Conservation (phyloP, 352 stramenopile species). For the Blastocystis hominis region DNA sequence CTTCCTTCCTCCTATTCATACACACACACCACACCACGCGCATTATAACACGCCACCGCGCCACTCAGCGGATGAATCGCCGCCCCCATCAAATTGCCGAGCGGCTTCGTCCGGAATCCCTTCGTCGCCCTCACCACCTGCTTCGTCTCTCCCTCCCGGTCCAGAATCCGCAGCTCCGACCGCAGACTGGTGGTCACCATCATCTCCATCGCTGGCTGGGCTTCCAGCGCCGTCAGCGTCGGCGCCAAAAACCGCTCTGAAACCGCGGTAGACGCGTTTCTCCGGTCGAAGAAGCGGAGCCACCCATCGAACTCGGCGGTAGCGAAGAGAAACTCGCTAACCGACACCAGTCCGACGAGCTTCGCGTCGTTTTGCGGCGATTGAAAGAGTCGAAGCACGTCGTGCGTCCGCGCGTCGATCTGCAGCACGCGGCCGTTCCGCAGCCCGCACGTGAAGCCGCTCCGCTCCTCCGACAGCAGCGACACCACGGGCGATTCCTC, state of each 20-base stretch:
- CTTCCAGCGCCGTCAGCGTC: not conserved
- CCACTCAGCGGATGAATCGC: not conserved
- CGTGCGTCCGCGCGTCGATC: not conserved
- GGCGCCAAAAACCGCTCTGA: not conserved
- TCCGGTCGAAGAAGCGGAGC: not conserved
- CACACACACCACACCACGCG: not conserved
- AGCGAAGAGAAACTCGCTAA: not conserved
- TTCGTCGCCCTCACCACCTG: not conserved
- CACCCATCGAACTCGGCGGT: not conserved
- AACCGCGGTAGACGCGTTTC: not conserved
- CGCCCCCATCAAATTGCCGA: not conserved
- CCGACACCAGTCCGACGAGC: not conserved
- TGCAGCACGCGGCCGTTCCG: not conserved
- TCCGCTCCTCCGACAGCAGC: not conserved
- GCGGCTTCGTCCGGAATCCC: not conserved
- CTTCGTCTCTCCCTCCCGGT: not conserved
- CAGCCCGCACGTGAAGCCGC: not conserved
- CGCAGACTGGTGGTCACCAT: constrained; percentile 29
- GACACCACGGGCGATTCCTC: not conserved
- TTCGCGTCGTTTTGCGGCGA: not conserved
- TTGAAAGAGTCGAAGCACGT: not conserved
- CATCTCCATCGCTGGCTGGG: not conserved
- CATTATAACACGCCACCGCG: constrained; percentile 10
- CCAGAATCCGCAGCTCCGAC: not conserved
- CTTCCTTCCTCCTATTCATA: not conserved